Base-by-base conservation (phyloP, 2,329 filamentous ascomycete species). In the Pyrenochaeta sp. region DNA sequence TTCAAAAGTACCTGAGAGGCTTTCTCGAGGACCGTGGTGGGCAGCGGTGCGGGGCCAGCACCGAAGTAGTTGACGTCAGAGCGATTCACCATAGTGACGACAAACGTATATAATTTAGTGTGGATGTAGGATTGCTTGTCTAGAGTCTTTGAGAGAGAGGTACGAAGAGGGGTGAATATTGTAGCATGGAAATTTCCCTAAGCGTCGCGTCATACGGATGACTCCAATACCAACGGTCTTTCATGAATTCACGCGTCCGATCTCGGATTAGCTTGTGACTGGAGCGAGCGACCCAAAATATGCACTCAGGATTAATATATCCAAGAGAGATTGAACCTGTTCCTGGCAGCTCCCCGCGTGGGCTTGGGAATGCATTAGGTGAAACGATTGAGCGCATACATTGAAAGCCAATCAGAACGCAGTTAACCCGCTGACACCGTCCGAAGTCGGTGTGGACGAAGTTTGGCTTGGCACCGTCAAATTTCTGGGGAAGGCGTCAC, bases 1-100 rank as follows among this genome's bases (percentile, higher is more conserved):
- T 97, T 90, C 61, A 96, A 77, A 4, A 98, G 87, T 1, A 90
- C 90, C 72, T 86, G 75, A 1, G 92, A 87, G 45, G 91, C 92
- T 39, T 82, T 83, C 75, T 95, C 87, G 44, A 97, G 85, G 18
- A 97, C 90, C 3, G 85, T 78, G 11, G 91, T 96, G 20, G 93
- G 93, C 15, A 98, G 83, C 29, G 87, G 82, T n/a, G 94, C 92
- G 43, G 94, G 94, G 59, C 94, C 94, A 47, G 94, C 93, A 57
- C 93, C 92, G 67, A 96, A 97, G 78, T 96, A 95, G 62, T 88
- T 85, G 73, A 95, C 85, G 60, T 94, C 88, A 66, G 86, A 82
- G 77, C 91, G 83, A 60, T 85, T 80, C 68, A 89, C 88, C 90
- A 94, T 91, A 60, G 50, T 58, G 60, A 40, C 29, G 54, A 47